Evolutionary conservation across 179 eudicot genomes (phyloP).

Genomic region (Spergularia azorica): DNA sequence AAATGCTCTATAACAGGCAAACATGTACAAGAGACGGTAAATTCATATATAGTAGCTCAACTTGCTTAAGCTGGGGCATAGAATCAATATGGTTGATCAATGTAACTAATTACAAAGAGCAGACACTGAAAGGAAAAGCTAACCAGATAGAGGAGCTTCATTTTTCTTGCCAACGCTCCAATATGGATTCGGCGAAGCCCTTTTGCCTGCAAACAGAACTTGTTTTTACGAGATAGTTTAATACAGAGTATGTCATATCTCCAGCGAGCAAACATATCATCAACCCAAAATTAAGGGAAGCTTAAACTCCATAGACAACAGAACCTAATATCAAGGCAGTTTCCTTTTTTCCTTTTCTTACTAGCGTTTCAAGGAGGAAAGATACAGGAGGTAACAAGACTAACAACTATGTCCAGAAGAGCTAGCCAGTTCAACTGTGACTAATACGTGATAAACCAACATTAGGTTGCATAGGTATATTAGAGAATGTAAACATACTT

Average conservation of each 20-base stretch:
- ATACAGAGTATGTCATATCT: not conserved
- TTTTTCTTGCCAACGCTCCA: constrained; percentile 55
- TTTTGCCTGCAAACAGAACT: constrained; percentile 55
- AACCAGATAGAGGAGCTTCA: constrained; percentile 24
- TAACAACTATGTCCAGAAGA: no score
- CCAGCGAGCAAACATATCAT: not conserved
- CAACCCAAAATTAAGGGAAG: no score
- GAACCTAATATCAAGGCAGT: no score
- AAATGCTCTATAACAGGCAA: not conserved
- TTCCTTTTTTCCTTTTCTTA: no score
- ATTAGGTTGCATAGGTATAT: not conserved
- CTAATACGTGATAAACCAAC: no score
- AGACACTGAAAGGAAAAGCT: constrained; percentile 16
- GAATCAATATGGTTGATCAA: not conserved
- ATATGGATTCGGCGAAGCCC: constrained; percentile 73
- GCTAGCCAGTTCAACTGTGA: no score
- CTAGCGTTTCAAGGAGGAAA: no score
- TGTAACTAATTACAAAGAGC: constrained; percentile 12
- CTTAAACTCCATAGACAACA: no score
- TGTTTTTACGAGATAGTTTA: not conserved
- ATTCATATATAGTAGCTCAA: not conserved
- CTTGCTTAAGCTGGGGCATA: not conserved
- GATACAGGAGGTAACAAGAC: no score
- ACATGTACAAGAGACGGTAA: not conserved
- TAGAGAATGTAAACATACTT: constrained; percentile 53